Evolutionary conservation across 208 protist genomes (phyloP).

Genomic region (Trypanosoma rangeli): DNA sequence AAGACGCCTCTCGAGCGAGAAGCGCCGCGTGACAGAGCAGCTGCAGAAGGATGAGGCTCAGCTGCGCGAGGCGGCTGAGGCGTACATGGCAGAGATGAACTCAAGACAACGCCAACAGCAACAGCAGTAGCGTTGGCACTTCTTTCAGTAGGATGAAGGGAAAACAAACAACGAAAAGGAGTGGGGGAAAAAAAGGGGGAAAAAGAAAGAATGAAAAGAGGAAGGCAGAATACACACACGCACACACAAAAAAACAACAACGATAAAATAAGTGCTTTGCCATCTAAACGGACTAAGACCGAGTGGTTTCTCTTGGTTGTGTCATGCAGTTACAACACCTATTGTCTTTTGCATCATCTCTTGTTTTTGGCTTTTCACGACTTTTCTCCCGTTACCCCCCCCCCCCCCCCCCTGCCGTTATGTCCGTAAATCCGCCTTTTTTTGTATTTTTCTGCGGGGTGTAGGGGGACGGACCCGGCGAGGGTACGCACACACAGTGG

Average conservation of each 20-base stretch:
- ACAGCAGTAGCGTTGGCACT: slow-evolving; percentile 1
- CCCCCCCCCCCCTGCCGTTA: background rate
- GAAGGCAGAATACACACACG: too few species aligned
- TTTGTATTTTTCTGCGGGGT: background rate
- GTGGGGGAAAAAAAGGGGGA: background rate
- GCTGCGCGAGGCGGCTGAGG: slow-evolving; percentile 61
- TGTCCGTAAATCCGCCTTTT: background rate
- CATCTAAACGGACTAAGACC: background rate
- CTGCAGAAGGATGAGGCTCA: slow-evolving; percentile 74
- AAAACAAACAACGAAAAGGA: background rate
- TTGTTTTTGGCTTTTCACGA: background rate
- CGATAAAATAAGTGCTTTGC: background rate
- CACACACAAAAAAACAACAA: background rate
- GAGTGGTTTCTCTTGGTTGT: background rate
- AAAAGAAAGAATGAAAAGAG: background rate
- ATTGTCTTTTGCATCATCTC: background rate
- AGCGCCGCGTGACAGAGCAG: slow-evolving; percentile 75
- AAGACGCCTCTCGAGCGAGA: slow-evolving; percentile 68
- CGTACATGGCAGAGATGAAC: slow-evolving; percentile 57
- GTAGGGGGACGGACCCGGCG: background rate
- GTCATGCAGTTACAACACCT: background rate
- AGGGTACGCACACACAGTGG: background rate
- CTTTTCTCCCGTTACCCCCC: background rate
- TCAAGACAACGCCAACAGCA: slow-evolving; percentile 48
- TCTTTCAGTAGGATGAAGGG: background rate